phyloP scores from a whole-genome alignment of 441 rosid species.

The Corymbia calophylla region DNA sequence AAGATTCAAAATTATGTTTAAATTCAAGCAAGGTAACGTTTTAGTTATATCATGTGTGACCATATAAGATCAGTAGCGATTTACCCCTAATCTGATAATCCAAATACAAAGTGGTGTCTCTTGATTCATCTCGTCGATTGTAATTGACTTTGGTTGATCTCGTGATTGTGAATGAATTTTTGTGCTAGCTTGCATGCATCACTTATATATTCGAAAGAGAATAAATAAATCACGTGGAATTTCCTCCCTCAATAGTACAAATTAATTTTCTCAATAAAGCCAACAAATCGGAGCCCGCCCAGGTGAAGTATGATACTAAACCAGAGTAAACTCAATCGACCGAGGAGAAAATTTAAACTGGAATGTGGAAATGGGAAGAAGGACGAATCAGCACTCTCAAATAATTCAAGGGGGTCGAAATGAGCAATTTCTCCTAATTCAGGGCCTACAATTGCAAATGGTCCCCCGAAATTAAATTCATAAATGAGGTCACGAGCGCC shows the following conservation, averaged over 20 bases:
- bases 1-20: background rate
- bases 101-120: background rate
- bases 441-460: background rate
- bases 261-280: background rate
- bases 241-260: fast-evolving
- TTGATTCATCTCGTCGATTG: fast-evolving
- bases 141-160: background rate
- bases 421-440: background rate
- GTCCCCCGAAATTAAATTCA: background rate
- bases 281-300: too few relatives aligned
- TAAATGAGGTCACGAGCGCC: background rate
- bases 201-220: background rate
- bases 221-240: background rate
- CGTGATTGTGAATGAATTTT: background rate
- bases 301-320: fast-evolving
- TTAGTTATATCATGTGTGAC: fast-evolving
- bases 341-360: background rate
- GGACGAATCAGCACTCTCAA: background rate
- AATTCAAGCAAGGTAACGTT: background rate
- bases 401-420: background rate
- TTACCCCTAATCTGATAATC: background rate
- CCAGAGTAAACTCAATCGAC: background rate
- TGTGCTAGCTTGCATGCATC: background rate
- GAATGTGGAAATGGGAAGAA: background rate
- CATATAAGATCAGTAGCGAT: fast-evolving